Evolutionary conservation across 495 filamentous ascomycete genomes (phyloP), one percentile per base, ranked within the genome.

Genomic region (Pyrenopolyporus hunteri): DNA sequence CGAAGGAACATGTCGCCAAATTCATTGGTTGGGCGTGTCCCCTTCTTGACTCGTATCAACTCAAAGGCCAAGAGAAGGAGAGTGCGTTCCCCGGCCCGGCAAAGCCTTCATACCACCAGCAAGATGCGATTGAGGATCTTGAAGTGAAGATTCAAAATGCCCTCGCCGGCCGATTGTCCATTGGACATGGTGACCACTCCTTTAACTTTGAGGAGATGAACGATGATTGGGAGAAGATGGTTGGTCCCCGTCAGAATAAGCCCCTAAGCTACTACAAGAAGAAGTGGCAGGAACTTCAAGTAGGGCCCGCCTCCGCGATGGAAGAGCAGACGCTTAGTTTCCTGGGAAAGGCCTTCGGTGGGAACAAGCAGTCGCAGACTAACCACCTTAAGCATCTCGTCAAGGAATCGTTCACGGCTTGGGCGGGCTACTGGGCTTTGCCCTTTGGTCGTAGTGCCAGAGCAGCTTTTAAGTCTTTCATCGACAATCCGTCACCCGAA

Each of bases 281-380:
- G 13, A 70, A 54, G 32, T 70, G 69, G 69, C 25, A 44, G 9
- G 19, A 16, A 8, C 28, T 49, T 16, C 11, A 9, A 50, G 14
- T 25, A 4, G 36, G 25, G 10, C 11, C 43, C 3, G 5, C 3
- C 11, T 28, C 31, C 22, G 35, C 47, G 2, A 43, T 10, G 1
- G 19, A 42, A 6, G 17, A 43, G 23, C 25, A 60, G 1, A 47
- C 53, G 11, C 67, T 71, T 20, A 50, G 28, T 1, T 76, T 73
- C 17, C 59, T 77, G 6, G 75, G 74, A 25, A 57, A 60, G 17
- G 72, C 73, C 0, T 76, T 75, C 56, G 74, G 76, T 1, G 74
- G 70, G 16, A 66, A 52, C 6, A 43, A 22, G 8, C n/a, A 17
- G 4, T 72, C 73, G 1, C 76, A 78, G 28, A n/a, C 70, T 6